Evolutionary conservation across 345 rosid genomes (phyloP), one percentile per base, ranked within the genome.

Genomic region (Camelina neglecta): DNA sequence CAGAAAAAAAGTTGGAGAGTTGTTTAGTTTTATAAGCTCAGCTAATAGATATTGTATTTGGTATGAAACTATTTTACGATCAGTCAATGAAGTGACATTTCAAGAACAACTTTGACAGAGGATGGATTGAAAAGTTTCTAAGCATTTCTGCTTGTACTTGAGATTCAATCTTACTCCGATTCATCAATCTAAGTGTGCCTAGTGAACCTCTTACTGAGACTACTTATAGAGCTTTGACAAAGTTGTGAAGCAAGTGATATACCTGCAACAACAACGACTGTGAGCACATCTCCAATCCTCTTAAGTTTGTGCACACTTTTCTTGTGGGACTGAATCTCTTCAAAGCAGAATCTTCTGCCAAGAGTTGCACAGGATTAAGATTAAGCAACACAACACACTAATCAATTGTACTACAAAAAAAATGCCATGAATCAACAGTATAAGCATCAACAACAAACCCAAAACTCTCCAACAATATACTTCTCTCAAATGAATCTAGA

Each of bases 221-320:
- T 44, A 31, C 16, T 42, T 16, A 2, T 56, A 2, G 56, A 65
- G 8, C 35, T 4, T 31, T 31, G 35, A 31, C 35, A 31, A 31
- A 31, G 35, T 31, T 31, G 35, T 31, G 35, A 31, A 4, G 6
- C 6, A 31, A 31, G 6, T 31, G 35, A 31, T 31, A 8, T 80
- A 89, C 98, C 97, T 83, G 97, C 96, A 66, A 91, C 86, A 55
- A 88, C 90, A 53, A 83, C 86, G 67, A 89, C 21, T 0, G 91
- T 93, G 44, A 93, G 92, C 67, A 88, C 85, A 83, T 89, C 92
- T 39, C 90, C 93, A 7, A 89, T n/a, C 66, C 83, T 88, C 71
- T 87, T 91, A 68, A 89, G 8, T n/a, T 13, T 67, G 74, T 67
- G 51, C n/a, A 87, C 96, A 26, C 82, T 20, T 81, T 82, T 86